Percentiles rank a stretch among this genome's conserved stretches.
phyloP scores from a whole-genome alignment of 2,329 filamentous ascomycete species.

The Fusarium longipes region DNA sequence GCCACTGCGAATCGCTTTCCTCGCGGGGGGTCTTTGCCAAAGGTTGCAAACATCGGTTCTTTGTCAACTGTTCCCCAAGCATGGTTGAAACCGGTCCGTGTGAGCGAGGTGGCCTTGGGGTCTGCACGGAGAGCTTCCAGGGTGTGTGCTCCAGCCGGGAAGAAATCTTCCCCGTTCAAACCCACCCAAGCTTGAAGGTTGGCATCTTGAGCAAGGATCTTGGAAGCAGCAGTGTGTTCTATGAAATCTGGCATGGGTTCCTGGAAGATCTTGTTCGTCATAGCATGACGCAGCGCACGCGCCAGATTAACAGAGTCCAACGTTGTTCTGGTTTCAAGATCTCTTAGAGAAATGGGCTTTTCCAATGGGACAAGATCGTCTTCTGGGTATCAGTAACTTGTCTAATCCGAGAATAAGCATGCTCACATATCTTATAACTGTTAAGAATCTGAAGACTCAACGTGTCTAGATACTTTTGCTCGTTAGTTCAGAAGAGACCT shows the following conservation, averaged over 20 bases:
- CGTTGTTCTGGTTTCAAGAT: conserved; percentile 59
- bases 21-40: conserved; percentile 60
- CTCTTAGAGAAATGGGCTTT: conserved; percentile 56
- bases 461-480: conserved; percentile 59
- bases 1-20: conserved; percentile 64
- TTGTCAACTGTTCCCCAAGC: conserved; percentile 62
- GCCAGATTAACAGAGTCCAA: conserved; percentile 63
- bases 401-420: background rate
- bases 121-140: conserved; percentile 57
- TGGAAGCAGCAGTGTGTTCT: conserved; percentile 66
- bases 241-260: conserved; percentile 63
- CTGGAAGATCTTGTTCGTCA: conserved; percentile 67
- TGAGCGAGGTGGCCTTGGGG: conserved; percentile 61
- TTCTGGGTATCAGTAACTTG: conserved; percentile 38
- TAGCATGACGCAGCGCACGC: conserved; percentile 65
- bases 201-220: conserved; percentile 60
- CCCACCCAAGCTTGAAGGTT: conserved; percentile 65
- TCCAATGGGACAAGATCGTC: conserved; percentile 63
- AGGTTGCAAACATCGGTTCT: conserved; percentile 66
- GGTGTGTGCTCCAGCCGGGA: conserved; percentile 60
- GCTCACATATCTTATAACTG: conserved; percentile 61
- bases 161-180: conserved; percentile 66
- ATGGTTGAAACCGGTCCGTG: conserved; percentile 62
- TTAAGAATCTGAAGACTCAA: conserved; percentile 64
- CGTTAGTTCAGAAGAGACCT: conserved; percentile 22